A percentile compares a stretch with the other conserved stretches of the same genome.
These are phyloP conservation scores for Fusarium nisikadoi DNA, from an alignment of 2,329 filamentous ascomycete genomes.

Conservation along the genomic window DNA sequence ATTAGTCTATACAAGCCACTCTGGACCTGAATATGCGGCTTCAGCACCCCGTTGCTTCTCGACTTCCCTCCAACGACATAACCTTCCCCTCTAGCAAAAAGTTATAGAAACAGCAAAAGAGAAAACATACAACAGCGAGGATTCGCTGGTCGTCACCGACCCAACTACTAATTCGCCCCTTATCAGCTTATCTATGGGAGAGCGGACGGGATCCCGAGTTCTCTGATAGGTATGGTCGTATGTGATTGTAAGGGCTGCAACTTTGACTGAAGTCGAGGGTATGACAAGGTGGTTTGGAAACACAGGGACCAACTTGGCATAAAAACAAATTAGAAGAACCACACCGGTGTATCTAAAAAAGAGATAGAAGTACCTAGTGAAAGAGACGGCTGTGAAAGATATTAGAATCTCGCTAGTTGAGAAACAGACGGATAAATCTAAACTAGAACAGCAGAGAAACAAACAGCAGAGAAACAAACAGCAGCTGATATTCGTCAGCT, in stretches of 20 bases:
- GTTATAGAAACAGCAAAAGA: neutral
- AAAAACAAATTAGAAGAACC: neutral
- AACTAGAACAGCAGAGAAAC: rapidly evolving
- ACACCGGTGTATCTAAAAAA: neutral
- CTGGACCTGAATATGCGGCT: neutral
- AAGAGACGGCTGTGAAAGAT: rapidly evolving
- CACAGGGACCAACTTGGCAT: too few relatives aligned
- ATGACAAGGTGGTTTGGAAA: rapidly evolving
- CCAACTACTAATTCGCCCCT: slow-evolving; percentile 16
- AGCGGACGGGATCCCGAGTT: slow-evolving; percentile 13
- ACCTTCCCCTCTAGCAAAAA: neutral
- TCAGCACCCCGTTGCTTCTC: neutral
- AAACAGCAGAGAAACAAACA: rapidly evolving
- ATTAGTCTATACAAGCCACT: neutral
- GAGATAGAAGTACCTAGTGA: too few relatives aligned
- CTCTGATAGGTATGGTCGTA: slow-evolving; percentile 7
- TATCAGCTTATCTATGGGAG: slow-evolving; percentile 13
- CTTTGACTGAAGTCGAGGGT: rapidly evolving
- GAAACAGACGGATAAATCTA: neutral
- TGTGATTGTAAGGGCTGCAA: neutral
- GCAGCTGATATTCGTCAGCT: rapidly evolving
- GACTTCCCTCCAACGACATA: too few relatives aligned
- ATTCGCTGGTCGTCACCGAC: slow-evolving; percentile 23
- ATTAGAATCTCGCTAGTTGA: too few relatives aligned
- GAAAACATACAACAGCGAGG: slow-evolving; percentile 15